Evolutionary conservation across 192 early-diverging fungal genomes (phyloP).

Genomic region (Umbelopsis ramanniana): DNA sequence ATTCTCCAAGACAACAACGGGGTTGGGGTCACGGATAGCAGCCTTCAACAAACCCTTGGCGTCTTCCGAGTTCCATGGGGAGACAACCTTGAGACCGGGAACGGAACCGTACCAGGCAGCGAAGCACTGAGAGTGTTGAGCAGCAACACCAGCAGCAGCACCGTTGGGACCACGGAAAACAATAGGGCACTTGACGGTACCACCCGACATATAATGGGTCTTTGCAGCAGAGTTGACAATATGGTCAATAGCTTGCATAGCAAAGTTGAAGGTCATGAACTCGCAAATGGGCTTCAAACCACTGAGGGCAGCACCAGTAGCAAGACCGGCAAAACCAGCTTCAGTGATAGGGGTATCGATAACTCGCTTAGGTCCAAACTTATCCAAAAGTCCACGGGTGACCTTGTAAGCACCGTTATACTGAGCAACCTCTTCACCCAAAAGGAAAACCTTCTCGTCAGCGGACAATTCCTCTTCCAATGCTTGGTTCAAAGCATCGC

Average conservation of each 20-base stretch:
- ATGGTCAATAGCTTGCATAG: conserved; percentile 99
- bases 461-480: conserved; percentile 95
- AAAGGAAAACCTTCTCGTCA: conserved; percentile 90
- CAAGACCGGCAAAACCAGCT: conserved; percentile 96
- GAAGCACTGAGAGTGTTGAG: conserved; percentile 99
- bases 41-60: conserved; percentile 98
- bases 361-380: conserved; percentile 95
- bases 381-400: conserved; percentile 95
- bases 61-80: conserved; percentile 95
- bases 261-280: conserved; percentile 99
- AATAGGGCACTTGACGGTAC: conserved; percentile 84
- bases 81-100: conserved; percentile 96
- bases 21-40: conserved; percentile 97
- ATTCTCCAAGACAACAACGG: conserved; percentile 95
- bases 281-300: conserved; percentile 98
- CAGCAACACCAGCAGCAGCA: conserved; percentile 94
- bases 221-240: conserved; percentile 99
- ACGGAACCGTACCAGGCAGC: conserved; percentile 98
- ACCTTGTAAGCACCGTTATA: conserved; percentile 99
- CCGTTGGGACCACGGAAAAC: conserved; percentile 99
- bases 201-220: conserved; percentile 97
- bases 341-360: conserved; percentile 99
- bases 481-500: conserved; percentile 96
- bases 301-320: conserved; percentile 90
- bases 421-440: conserved; percentile 98